phyloP scores from a whole-genome alignment of 495 filamentous ascomycete species.

The Lophiostoma macrostomum region DNA sequence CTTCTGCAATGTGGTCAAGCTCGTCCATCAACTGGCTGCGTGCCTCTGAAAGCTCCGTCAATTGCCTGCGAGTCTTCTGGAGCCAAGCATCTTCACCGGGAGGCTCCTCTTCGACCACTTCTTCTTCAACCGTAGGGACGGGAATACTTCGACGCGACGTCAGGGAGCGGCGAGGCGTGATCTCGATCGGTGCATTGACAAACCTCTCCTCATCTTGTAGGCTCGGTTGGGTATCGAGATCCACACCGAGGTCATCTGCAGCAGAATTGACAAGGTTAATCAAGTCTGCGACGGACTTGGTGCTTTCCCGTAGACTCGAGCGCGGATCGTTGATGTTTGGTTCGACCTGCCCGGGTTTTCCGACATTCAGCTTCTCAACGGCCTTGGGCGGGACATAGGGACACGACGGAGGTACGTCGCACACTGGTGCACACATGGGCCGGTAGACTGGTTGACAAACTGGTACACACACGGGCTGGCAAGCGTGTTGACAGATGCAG shows the following conservation, averaged over 20 bases:
- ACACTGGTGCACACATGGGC: neutral
- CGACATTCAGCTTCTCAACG: constrained; percentile 28
- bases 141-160: neutral
- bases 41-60: constrained; percentile 23
- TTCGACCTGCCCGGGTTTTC: constrained; percentile 17
- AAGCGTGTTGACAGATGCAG: neutral
- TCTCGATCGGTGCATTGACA: constrained; percentile 14
- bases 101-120: neutral
- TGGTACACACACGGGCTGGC: neutral
- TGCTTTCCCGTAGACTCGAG: constrained; percentile 9
- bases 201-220: constrained; percentile 26
- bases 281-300: constrained; percentile 23
- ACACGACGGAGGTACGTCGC: neutral
- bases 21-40: constrained; percentile 24
- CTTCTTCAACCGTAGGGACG: neutral
- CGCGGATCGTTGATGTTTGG: constrained; percentile 28
- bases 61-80: constrained; percentile 23
- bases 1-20: constrained; percentile 22
- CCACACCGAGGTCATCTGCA: constrained; percentile 32
- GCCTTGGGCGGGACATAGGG: constrained; percentile 23
- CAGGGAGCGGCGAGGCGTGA: neutral
- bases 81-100: constrained; percentile 22
- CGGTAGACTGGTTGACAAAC: constrained; percentile 3
- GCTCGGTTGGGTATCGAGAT: constrained; percentile 19
- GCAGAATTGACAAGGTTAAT: constrained; percentile 29